A percentile compares a stretch with the other conserved stretches of the same genome.
phyloP scores from a whole-genome alignment of 495 filamentous ascomycete species.

The Rhypophila decipiens region DNA sequence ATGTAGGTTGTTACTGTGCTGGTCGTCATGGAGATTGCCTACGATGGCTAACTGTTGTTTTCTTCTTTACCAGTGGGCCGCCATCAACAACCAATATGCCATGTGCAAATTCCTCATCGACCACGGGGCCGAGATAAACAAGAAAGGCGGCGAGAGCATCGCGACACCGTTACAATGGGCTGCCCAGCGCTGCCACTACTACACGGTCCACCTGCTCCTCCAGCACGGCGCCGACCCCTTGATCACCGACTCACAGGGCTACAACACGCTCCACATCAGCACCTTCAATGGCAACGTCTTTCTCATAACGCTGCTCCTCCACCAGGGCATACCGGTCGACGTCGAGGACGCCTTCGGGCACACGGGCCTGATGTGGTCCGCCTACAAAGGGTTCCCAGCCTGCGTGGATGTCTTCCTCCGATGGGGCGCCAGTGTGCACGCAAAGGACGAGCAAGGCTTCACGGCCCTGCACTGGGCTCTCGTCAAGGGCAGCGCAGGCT shows the following conservation, averaged over 20 bases:
- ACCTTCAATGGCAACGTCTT: slow-evolving; percentile 97
- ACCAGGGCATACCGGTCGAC: slow-evolving; percentile 91
- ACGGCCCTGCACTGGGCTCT: slow-evolving; percentile 95
- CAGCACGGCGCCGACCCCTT: slow-evolving; percentile 84
- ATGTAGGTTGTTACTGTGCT: slow-evolving; percentile 65
- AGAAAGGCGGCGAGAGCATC: slow-evolving; percentile 86
- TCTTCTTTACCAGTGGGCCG: slow-evolving; percentile 69
- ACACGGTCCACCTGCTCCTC: slow-evolving; percentile 67
- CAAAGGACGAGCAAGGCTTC: slow-evolving; percentile 83
- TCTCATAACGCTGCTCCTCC: slow-evolving; percentile 73
- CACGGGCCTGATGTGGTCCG: slow-evolving; percentile 95
- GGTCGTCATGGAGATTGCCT: too few species aligned
- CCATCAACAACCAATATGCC: slow-evolving; percentile 97
- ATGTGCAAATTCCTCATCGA: slow-evolving; percentile 94
- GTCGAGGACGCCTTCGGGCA: slow-evolving; percentile 81
- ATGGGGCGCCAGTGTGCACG: slow-evolving; percentile 92
- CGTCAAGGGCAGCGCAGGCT: slow-evolving; percentile 79
- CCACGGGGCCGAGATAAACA: slow-evolving; percentile 83
- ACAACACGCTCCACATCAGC: slow-evolving; percentile 92
- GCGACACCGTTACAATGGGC: slow-evolving; percentile 97
- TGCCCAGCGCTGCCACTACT: slow-evolving; percentile 87
- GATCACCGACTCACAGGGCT: slow-evolving; percentile 84
- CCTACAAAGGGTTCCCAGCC: slow-evolving; percentile 88
- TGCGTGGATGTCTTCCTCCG: slow-evolving; percentile 90
- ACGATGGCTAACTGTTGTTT: slow-evolving; percentile 21